Percentiles rank a stretch among this genome's conserved stretches.
phyloP scores from a whole-genome alignment of 768 basidiomycete genomes.

The Mycena capillaripes region DNA sequence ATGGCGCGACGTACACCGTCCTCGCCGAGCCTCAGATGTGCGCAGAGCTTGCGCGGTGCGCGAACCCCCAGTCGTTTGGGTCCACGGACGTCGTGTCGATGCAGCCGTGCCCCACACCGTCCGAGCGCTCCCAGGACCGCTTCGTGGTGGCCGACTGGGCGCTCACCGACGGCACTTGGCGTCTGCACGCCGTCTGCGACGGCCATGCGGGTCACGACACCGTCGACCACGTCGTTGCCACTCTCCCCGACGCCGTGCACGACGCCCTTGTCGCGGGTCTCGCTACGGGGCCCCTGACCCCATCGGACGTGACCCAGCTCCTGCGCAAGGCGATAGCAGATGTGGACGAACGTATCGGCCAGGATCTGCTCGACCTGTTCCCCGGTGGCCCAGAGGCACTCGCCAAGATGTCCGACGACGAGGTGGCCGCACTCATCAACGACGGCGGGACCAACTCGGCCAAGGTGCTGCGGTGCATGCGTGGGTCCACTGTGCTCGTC shows the following conservation, averaged over 20 bases:
- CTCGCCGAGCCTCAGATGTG: slow-evolving; percentile 59
- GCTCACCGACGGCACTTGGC: slow-evolving; percentile 55
- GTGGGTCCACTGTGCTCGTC: slow-evolving; percentile 65
- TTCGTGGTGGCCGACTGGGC: slow-evolving; percentile 56
- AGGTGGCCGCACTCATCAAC: slow-evolving; percentile 57
- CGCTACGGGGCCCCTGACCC: slow-evolving; percentile 1
- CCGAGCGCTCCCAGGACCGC: slow-evolving; percentile 61
- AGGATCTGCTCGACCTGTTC: slow-evolving; percentile 57
- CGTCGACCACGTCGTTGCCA: slow-evolving; percentile 53
- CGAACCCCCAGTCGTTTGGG: slow-evolving; percentile 47
- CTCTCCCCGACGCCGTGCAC: slow-evolving; percentile 50
- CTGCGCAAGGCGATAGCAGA: slow-evolving; percentile 52
- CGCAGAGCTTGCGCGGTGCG: slow-evolving; percentile 55
- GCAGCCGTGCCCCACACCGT: slow-evolving; percentile 61
- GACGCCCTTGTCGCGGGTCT: slow-evolving; percentile 41
- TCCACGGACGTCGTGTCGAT: slow-evolving; percentile 59
- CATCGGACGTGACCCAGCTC: slow-evolving; percentile 44
- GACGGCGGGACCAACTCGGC: slow-evolving; percentile 52
- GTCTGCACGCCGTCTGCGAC: slow-evolving; percentile 63
- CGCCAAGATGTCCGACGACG: slow-evolving; percentile 51
- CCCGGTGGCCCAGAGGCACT: slow-evolving; percentile 51
- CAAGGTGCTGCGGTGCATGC: slow-evolving; percentile 61
- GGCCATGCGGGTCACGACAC: slow-evolving; percentile 67
- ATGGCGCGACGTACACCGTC: slow-evolving; percentile 50
- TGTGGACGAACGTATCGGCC: slow-evolving; percentile 54